Evolutionary conservation across 1,284 basidiomycete genomes (phyloP).

Genomic region (Rhodotorula sp.): DNA sequence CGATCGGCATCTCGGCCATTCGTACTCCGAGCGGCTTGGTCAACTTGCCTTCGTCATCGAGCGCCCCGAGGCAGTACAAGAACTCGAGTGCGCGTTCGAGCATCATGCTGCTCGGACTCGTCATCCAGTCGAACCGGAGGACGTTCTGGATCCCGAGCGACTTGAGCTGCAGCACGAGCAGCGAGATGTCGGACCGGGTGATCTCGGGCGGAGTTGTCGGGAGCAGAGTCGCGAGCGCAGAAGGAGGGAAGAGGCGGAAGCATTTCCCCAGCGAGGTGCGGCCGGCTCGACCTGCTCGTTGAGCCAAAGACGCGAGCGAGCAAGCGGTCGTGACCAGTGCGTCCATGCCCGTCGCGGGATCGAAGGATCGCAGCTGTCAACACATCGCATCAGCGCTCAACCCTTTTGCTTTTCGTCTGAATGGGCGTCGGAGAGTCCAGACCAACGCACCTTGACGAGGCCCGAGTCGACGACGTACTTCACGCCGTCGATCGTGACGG

Average conservation of each 20-base stretch:
- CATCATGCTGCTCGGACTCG: slow-evolving; percentile 80
- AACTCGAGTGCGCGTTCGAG: slow-evolving; percentile 78
- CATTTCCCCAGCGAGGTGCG: slow-evolving; percentile 74
- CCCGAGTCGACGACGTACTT: slow-evolving; percentile 94
- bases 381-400: slow-evolving; percentile 22
- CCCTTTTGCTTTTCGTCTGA: too few relatives aligned
- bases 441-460: slow-evolving; percentile 74
- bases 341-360: slow-evolving; percentile 49
- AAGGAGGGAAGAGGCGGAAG: slow-evolving; percentile 82
- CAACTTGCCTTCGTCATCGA: slow-evolving; percentile 56
- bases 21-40: slow-evolving; percentile 55
- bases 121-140: slow-evolving; percentile 83
- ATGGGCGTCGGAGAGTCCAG: background rate
- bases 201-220: slow-evolving; percentile 81
- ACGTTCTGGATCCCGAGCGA: slow-evolving; percentile 91
- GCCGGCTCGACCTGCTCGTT: slow-evolving; percentile 52
- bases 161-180: slow-evolving; percentile 87
- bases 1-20: slow-evolving; percentile 60
- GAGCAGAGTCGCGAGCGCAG: slow-evolving; percentile 61
- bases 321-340: slow-evolving; percentile 47
- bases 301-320: slow-evolving; percentile 49
- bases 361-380: slow-evolving; percentile 46
- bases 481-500: slow-evolving; percentile 93
- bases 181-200: slow-evolving; percentile 79
- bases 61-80: slow-evolving; percentile 53